Conservation (phyloP, 163 green algal genomes). For the Picocystis sp. region DNA sequence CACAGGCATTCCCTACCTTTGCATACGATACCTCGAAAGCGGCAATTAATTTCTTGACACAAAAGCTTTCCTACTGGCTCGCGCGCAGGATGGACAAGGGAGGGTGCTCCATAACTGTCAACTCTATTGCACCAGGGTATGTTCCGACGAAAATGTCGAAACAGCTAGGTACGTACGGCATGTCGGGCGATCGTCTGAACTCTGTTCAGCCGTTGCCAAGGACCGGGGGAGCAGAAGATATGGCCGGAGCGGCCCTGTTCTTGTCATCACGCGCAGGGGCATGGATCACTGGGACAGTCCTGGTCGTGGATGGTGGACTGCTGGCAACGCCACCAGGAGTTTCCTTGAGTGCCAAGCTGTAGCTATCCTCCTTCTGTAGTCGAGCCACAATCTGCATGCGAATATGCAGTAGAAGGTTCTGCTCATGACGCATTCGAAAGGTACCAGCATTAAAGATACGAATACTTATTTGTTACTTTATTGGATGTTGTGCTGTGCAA, state of each 20-base stretch:
- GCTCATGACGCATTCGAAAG: too few relatives aligned
- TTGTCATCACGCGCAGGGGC: conserved; percentile 1
- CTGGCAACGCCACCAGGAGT: background rate
- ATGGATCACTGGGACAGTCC: conserved; percentile 7
- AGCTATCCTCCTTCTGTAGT: too few relatives aligned
- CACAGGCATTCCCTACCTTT: conserved; percentile 12
- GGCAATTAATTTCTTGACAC: conserved; percentile 11
- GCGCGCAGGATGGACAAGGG: background rate
- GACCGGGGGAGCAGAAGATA: conserved; percentile 2
- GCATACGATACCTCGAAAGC: conserved; percentile 10
- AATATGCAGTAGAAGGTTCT: too few relatives aligned
- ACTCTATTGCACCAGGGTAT: conserved; percentile 11
- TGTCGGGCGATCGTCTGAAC: conserved; percentile 2
- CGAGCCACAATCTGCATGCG: too few relatives aligned
- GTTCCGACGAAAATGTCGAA: conserved; percentile 12
- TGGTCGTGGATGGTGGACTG: conserved; percentile 10
- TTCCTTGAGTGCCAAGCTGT: too few relatives aligned
- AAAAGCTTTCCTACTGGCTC: conserved; percentile 11
- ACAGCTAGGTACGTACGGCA: conserved; percentile 4
- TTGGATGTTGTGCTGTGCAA: too few relatives aligned
- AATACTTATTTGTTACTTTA: too few relatives aligned
- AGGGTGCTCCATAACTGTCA: conserved; percentile 10
- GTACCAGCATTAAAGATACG: too few relatives aligned
- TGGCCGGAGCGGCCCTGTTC: conserved; percentile 10
- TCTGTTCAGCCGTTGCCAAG: conserved; percentile 2